phyloP scores from a whole-genome alignment of 2,329 filamentous ascomycete genomes.

The Cladosporium austrohemisphaericum region DNA sequence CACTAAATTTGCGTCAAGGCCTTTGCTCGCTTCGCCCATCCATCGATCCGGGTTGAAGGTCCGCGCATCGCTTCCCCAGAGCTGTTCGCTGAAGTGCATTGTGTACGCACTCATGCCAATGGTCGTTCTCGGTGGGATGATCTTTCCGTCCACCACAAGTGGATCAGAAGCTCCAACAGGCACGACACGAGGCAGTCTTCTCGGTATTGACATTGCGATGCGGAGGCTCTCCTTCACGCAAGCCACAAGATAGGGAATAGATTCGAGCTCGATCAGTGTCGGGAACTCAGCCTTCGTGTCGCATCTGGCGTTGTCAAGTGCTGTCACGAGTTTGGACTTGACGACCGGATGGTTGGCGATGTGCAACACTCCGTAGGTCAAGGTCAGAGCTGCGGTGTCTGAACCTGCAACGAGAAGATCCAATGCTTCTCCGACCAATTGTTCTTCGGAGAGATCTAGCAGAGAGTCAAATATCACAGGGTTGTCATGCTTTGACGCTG shows the following conservation, averaged over 20 bases:
- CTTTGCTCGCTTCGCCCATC: conserved; percentile 22
- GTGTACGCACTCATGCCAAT: conserved; percentile 34
- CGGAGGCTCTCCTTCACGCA: conserved; percentile 16
- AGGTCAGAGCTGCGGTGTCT: conserved; percentile 4
- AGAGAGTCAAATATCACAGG: not conserved
- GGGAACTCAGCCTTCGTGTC: not conserved
- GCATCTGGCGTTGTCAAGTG: not conserved
- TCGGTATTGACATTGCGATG: conserved; percentile 1
- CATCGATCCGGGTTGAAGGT: conserved; percentile 17
- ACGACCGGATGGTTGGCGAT: not conserved
- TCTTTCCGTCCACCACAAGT: conserved; percentile 2
- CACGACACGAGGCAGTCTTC: conserved; percentile 15
- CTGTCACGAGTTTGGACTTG: not conserved
- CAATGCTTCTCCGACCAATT: not conserved
- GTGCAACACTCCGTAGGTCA: conserved; percentile 2
- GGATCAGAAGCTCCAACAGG: not conserved
- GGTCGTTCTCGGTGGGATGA: conserved; percentile 11
- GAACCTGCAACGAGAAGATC: conserved; percentile 2
- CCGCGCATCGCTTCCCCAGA: not conserved
- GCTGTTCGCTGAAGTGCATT: conserved; percentile 14
- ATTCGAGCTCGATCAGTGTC: conserved; percentile 90
- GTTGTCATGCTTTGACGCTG: not conserved
- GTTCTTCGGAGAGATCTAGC: not conserved
- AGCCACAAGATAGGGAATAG: conserved; percentile 78
- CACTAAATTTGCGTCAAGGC: not conserved